Conservation (phyloP, 2,329 filamentous ascomycete genomes). For the Xylaria sp. region DNA sequence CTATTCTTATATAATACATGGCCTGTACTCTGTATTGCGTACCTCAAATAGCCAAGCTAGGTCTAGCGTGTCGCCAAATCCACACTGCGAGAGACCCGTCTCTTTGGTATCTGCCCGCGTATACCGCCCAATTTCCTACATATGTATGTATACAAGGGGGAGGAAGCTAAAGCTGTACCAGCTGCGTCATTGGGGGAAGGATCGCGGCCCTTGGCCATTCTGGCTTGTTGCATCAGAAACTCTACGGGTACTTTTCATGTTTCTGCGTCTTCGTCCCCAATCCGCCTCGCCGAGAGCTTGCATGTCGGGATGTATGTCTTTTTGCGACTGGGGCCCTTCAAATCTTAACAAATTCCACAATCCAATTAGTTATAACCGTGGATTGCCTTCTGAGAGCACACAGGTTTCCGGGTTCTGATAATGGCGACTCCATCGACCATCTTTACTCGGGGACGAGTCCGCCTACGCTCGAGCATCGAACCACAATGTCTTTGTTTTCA, state of each 20-base stretch:
- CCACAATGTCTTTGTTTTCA: constrained; percentile 39
- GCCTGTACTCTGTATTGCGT: no score
- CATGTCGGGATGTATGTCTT: constrained; percentile 15
- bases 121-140: constrained; percentile 34
- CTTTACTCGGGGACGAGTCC: constrained; percentile 37
- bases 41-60: background rate
- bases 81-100: constrained; percentile 31
- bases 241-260: background rate
- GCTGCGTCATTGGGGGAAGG: constrained; percentile 40
- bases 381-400: background rate
- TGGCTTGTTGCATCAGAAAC: background rate
- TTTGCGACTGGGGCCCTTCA: constrained; percentile 1
- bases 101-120: constrained; percentile 36
- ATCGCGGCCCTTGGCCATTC: background rate
- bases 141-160: no score
- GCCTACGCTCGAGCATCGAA: constrained; percentile 26
- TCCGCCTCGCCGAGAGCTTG: constrained; percentile 1
- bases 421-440: constrained; percentile 42
- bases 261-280: constrained; percentile 2
- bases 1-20: no score
- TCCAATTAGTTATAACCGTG: constrained; percentile 10
- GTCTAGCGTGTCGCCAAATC: constrained; percentile 25
- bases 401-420: constrained; percentile 16
- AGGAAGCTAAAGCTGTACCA: constrained; percentile 31
- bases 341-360: constrained; percentile 8